Percentiles rank a stretch among this genome's conserved stretches.
phyloP scores from a whole-genome alignment of 2,329 filamentous ascomycete genomes.

The Zymoseptoria tritici region DNA sequence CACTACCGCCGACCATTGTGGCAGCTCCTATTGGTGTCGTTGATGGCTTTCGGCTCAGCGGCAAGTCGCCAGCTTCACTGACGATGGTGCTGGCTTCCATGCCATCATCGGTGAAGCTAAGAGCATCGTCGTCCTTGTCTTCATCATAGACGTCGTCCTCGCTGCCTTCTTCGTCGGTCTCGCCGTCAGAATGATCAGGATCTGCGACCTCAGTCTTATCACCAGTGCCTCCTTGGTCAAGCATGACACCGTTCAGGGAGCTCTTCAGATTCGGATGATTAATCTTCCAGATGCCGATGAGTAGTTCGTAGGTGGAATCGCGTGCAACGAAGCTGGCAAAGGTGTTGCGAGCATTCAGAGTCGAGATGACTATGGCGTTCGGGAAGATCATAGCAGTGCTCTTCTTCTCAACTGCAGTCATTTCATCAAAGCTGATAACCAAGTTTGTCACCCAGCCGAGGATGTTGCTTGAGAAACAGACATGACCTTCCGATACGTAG shows the following conservation, averaged over 20 bases:
- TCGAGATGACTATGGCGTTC: slow-evolving; percentile 95
- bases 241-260: slow-evolving; percentile 76
- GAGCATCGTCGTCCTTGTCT: slow-evolving; percentile 58
- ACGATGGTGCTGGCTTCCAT: slow-evolving; percentile 43
- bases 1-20: neutral
- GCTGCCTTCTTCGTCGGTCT: slow-evolving; percentile 57
- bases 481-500: slow-evolving; percentile 93
- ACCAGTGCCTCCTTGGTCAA: slow-evolving; percentile 68
- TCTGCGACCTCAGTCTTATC: slow-evolving; percentile 87
- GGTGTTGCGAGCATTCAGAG: slow-evolving; percentile 86
- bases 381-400: slow-evolving; percentile 93
- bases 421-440: slow-evolving; percentile 96
- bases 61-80: slow-evolving; percentile 43
- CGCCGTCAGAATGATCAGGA: slow-evolving; percentile 44
- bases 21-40: slow-evolving; percentile 37
- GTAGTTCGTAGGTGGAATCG: slow-evolving; percentile 92
- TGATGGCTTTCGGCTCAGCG: slow-evolving; percentile 65
- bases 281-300: slow-evolving; percentile 97
- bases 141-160: slow-evolving; percentile 76
- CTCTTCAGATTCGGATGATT: slow-evolving; percentile 88
- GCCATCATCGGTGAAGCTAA: slow-evolving; percentile 53
- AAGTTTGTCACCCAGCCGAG: slow-evolving; percentile 95
- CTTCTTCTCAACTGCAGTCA: slow-evolving; percentile 93
- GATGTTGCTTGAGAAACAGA: slow-evolving; percentile 99
- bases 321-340: slow-evolving; percentile 93